Evolutionary conservation across 768 basidiomycete species (phyloP).

Genomic region (Naganishia friedmannii): DNA sequence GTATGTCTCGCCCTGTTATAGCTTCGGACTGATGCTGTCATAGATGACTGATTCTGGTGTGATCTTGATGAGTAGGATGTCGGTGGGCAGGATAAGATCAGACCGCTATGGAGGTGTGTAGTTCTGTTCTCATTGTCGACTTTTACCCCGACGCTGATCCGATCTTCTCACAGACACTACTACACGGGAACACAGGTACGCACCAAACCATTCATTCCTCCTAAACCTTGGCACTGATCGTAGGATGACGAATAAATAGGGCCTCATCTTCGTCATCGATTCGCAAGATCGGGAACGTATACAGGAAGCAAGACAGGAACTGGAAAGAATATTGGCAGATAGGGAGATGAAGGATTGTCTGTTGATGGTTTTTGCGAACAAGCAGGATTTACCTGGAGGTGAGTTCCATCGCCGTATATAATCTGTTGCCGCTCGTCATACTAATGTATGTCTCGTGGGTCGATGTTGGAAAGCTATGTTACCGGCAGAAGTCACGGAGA

Average conservation of each 20-base stretch:
- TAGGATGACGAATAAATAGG: slow-evolving; percentile 50
- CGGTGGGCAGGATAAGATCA: slow-evolving; percentile 57
- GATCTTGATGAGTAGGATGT: slow-evolving; percentile 59
- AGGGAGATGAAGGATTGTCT: slow-evolving; percentile 98
- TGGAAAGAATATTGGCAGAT: slow-evolving; percentile 92
- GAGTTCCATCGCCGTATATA: slow-evolving; percentile 45
- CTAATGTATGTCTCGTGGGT: neutral
- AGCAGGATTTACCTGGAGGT: slow-evolving; percentile 98
- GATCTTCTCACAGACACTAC: slow-evolving; percentile 61
- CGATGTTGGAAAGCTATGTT: slow-evolving; percentile 71
- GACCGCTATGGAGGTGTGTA: slow-evolving; percentile 61
- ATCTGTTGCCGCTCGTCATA: neutral
- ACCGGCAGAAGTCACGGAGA: slow-evolving; percentile 98
- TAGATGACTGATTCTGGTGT: slow-evolving; percentile 52
- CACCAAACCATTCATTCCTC: slow-evolving; percentile 14
- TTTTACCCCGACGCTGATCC: neutral
- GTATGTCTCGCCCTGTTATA: slow-evolving; percentile 19
- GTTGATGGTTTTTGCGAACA: slow-evolving; percentile 97
- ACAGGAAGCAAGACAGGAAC: slow-evolving; percentile 92
- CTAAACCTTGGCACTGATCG: neutral
- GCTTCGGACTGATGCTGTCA: neutral
- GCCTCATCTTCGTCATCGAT: slow-evolving; percentile 96
- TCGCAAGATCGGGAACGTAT: slow-evolving; percentile 92
- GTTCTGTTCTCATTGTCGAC: neutral
- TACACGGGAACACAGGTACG: slow-evolving; percentile 89